Percentiles rank a stretch among this genome's conserved stretches.
These are phyloP conservation scores for Pseudocercospora fuligena DNA, from an alignment of 2,329 filamentous ascomycete species.

Conservation along the genomic window DNA sequence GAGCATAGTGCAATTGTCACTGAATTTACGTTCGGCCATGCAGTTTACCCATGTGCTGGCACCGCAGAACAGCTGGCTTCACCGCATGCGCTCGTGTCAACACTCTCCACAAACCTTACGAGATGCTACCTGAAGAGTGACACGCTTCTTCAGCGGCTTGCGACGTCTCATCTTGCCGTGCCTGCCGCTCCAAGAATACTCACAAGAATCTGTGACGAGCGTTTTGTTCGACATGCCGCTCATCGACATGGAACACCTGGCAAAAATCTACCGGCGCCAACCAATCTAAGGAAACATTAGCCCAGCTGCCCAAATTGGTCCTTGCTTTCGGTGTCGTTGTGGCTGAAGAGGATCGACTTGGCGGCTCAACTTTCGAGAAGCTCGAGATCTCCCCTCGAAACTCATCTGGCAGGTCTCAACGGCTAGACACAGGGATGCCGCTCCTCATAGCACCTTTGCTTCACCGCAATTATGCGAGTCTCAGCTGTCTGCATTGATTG, in stretches of 20 bases:
- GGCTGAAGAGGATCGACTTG: neutral
- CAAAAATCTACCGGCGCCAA: neutral
- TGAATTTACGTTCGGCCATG: neutral
- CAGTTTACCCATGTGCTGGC: neutral
- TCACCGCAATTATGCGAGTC: neutral
- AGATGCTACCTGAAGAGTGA: neutral
- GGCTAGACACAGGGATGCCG: neutral
- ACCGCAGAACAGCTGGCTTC: conserved; percentile 5
- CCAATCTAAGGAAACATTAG: neutral
- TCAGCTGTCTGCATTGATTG: neutral
- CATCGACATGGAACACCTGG: neutral
- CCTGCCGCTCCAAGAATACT: neutral
- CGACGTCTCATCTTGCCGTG: neutral
- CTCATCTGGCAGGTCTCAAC: neutral
- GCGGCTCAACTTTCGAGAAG: neutral
- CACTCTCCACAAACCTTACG: neutral
- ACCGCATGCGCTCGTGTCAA: neutral
- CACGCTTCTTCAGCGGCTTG: neutral
- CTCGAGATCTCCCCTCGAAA: neutral
- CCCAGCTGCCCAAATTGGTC: conserved; percentile 2
- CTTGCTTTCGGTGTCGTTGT: conserved; percentile 1
- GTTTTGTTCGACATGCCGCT: neutral
- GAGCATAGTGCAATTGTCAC: neutral
- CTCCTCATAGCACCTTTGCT: neutral
- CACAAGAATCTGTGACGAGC: neutral